Percentiles rank a stretch among this genome's conserved stretches.
phyloP scores from a whole-genome alignment of 2,329 filamentous ascomycete genomes.

The Aspergillus thermomutatus region DNA sequence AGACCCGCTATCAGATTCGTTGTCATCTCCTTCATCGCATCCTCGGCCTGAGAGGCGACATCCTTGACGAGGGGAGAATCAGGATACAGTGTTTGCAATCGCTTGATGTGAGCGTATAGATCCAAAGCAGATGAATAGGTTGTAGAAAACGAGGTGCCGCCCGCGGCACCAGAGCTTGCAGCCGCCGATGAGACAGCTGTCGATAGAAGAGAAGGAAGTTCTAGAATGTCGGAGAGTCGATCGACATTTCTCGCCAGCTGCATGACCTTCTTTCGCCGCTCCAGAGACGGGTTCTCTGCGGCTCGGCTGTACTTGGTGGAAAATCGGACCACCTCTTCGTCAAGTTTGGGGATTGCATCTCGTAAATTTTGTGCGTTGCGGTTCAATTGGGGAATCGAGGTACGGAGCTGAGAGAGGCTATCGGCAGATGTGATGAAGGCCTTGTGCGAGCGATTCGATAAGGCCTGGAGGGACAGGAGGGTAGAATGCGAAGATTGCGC shows the following conservation, averaged over 20 bases:
- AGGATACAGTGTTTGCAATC: slow-evolving; percentile 78
- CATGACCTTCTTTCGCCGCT: slow-evolving; percentile 72
- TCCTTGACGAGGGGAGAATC: slow-evolving; percentile 70
- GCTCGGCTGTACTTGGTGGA: slow-evolving; percentile 77
- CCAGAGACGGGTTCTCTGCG: slow-evolving; percentile 65
- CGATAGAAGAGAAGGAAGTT: slow-evolving; percentile 79
- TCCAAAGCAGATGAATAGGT: slow-evolving; percentile 90
- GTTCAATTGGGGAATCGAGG: slow-evolving; percentile 68
- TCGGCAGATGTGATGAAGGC: slow-evolving; percentile 76
- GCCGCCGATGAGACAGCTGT: slow-evolving; percentile 58
- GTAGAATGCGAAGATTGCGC: slow-evolving; percentile 76
- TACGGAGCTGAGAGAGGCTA: slow-evolving; percentile 69
- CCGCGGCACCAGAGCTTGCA: slow-evolving; percentile 41
- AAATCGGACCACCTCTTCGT: slow-evolving; percentile 74
- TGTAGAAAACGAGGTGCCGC: slow-evolving; percentile 46
- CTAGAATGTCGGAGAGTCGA: slow-evolving; percentile 83
- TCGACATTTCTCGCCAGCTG: slow-evolving; percentile 83
- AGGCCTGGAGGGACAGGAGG: slow-evolving; percentile 76
- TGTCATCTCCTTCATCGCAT: slow-evolving; percentile 84
- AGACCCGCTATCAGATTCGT: slow-evolving; percentile 76
- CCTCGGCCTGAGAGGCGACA: slow-evolving; percentile 73
- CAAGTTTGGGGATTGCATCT: slow-evolving; percentile 71
- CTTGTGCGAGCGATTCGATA: slow-evolving; percentile 87
- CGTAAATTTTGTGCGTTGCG: slow-evolving; percentile 65
- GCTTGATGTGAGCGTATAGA: slow-evolving; percentile 86